Percentiles rank a stretch among this genome's conserved stretches.
Evolutionary conservation across 192 early-diverging fungal genomes (phyloP).

Genomic region (Gaertneriomyces semiglobifer): DNA sequence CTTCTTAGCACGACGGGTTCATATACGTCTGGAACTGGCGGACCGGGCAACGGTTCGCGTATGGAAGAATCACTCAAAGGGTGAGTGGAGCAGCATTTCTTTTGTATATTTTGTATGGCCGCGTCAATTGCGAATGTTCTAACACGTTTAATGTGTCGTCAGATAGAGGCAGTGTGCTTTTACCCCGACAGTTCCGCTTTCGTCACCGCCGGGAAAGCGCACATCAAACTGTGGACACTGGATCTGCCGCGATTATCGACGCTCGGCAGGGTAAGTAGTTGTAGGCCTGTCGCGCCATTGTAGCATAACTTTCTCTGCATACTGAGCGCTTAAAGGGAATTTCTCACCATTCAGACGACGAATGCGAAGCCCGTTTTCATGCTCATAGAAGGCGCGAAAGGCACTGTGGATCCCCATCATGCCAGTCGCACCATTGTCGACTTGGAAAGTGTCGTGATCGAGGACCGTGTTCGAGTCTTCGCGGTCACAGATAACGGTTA

Average conservation of each 20-base stretch:
- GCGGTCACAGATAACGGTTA: slow-evolving; percentile 66
- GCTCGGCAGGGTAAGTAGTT: no score
- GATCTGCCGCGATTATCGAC: slow-evolving; percentile 25
- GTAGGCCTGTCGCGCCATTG: no score
- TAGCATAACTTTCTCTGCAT: no score
- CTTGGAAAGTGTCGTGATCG: slow-evolving; percentile 33
- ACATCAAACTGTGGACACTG: slow-evolving; percentile 80
- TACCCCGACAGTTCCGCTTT: slow-evolving; percentile 62
- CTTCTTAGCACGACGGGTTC: slow-evolving; percentile 70
- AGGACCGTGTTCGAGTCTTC: no score
- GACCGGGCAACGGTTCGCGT: slow-evolving; percentile 56
- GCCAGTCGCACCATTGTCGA: slow-evolving; percentile 68
- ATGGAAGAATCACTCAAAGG: slow-evolving; percentile 61
- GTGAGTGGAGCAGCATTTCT: slow-evolving; percentile 9
- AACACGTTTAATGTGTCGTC: not conserved
- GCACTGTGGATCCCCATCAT: slow-evolving; percentile 61
- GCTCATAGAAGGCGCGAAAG: slow-evolving; percentile 64
- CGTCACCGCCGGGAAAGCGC: slow-evolving; percentile 72
- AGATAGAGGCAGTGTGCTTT: slow-evolving; percentile 57
- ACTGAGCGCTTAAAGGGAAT: no score
- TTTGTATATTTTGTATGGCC: not conserved
- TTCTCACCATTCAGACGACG: no score
- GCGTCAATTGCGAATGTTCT: slow-evolving; percentile 5
- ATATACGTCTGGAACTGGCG: slow-evolving; percentile 82
- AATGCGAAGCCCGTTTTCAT: not conserved